Evolutionary conservation across 2,329 filamentous ascomycete genomes (phyloP), one percentile per base, ranked within the genome.

Genomic region (Pestalotiopsis sp.): DNA sequence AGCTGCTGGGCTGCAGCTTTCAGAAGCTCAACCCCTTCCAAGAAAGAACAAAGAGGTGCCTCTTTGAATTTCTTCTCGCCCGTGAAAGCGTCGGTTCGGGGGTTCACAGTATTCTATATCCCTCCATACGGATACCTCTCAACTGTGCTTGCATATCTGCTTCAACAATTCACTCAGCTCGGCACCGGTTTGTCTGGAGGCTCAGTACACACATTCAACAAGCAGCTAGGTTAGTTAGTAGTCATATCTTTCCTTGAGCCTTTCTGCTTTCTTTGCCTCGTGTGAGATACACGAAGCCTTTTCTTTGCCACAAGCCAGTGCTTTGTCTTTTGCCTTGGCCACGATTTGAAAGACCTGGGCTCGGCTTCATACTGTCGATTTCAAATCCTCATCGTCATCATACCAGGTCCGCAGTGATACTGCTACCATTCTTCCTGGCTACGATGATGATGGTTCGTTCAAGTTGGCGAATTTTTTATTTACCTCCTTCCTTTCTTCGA

Each of bases 381-480:
- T 36, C 45, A 20, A 52, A 20, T 14, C 38, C 49, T 11, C 40
- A 17, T 63, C 62, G 40, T 67, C 66, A 62, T 58, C 61, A 20
- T 36, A 62, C 40, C 61, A 20, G 9, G 66, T 63, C 66, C 14
- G 27, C 58, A 36, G 66, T 38, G 38, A 11, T 63, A 31, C 27
- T 38, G 14, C 14, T 38, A 23, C 38, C 7, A 17, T 63, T 27
- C 12, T 20, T 11, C 36, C 40, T 11, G 17, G 38, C 56, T 58
- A 20, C 41, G 66, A 64, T 49, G 66, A 67, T 52, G 38, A 62
- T 62, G 66, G 66, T 62, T 67, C 41, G 66, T 63, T 25, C 27
- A 38, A 23, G 17, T 58, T 5, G 25, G 20, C 27, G 23, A 23
- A 38, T 23, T n/a, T 14, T 59, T 31, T 11, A 14, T 52, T n/a